phyloP scores from a whole-genome alignment of 352 stramenopile species.

The Elongisporangium anandrum region DNA sequence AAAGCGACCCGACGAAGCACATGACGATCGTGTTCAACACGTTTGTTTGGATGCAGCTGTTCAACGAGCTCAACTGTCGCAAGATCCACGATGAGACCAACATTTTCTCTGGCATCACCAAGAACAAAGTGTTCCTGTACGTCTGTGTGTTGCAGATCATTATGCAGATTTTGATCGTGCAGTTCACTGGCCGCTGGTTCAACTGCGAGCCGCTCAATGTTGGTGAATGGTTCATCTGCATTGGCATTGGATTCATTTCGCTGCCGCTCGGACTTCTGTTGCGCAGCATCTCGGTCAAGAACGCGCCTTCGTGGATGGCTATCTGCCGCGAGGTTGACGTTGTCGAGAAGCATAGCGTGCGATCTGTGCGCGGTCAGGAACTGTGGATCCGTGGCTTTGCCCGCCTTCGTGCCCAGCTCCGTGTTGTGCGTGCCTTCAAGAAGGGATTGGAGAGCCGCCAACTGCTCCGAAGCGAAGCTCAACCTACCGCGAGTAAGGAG shows the following conservation, averaged over 20 bases:
- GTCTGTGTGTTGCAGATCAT: constrained; percentile 88
- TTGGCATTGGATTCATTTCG: constrained; percentile 44
- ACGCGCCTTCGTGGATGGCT: constrained; percentile 56
- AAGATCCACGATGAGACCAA: constrained; percentile 94
- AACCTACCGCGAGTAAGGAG: too few relatives aligned
- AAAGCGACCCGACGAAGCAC: constrained; percentile 70
- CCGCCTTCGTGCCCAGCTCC: constrained; percentile 52
- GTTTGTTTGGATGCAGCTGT: constrained; percentile 96
- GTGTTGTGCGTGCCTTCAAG: constrained; percentile 64
- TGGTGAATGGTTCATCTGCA: constrained; percentile 52
- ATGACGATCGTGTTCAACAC: constrained; percentile 97
- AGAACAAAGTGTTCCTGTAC: constrained; percentile 90
- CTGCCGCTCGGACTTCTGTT: constrained; percentile 48
- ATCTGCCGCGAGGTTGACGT: constrained; percentile 44
- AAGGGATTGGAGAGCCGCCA: constrained; percentile 33
- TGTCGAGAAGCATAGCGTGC: constrained; percentile 27
- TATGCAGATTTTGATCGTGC: constrained; percentile 94
- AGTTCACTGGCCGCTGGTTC: constrained; percentile 85
- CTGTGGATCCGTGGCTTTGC: constrained; percentile 51
- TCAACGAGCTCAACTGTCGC: constrained; percentile 67
- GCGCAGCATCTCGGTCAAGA: constrained; percentile 48
- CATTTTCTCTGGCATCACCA: constrained; percentile 89
- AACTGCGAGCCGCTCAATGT: constrained; percentile 39
- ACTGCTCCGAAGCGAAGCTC: constrained; percentile 7
- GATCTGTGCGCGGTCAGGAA: constrained; percentile 34